These are phyloP conservation scores for Sporodiniella umbellata DNA, from an alignment of 371 early-diverging fungal genomes.

Conservation along the genomic window DNA sequence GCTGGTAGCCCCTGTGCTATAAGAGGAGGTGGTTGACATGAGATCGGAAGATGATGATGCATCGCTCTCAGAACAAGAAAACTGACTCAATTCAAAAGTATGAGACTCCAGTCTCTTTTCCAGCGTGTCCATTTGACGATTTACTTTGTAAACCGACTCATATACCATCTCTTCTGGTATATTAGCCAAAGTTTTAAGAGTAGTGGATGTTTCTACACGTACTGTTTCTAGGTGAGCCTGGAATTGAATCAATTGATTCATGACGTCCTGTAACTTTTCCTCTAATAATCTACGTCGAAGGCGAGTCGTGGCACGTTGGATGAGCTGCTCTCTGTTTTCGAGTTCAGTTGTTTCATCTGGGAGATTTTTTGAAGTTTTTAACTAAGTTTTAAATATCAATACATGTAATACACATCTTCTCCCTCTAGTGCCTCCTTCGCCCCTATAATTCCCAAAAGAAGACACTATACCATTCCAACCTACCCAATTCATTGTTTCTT, in stretches of 20 bases:
- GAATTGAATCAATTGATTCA: slow-evolving; percentile 16
- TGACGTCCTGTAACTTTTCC: slow-evolving; percentile 25
- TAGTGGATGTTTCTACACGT: slow-evolving; percentile 24
- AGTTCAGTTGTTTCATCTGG: background rate
- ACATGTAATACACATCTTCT: no score
- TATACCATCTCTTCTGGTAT: slow-evolving; percentile 7
- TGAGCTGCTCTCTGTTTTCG: slow-evolving; percentile 9
- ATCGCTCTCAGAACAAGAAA: background rate
- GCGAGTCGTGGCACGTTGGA: slow-evolving; percentile 20
- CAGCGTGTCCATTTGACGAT: slow-evolving; percentile 26
- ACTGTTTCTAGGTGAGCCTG: slow-evolving; percentile 29
- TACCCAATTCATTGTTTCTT: background rate
- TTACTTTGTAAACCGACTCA: slow-evolving; percentile 10
- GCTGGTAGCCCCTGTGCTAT: slow-evolving; percentile 18
- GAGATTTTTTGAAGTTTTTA: background rate
- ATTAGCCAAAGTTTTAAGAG: slow-evolving; percentile 26
- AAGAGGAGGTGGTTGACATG: slow-evolving; percentile 10
- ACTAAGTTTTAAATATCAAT: no score
- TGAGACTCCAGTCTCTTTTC: slow-evolving; percentile 29
- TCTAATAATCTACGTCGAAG: slow-evolving; percentile 16
- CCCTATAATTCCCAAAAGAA: no score
- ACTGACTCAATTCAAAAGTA: slow-evolving; percentile 1
- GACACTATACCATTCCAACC: no score
- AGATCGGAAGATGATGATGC: slow-evolving; percentile 1
- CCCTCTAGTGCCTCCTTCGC: no score